A percentile compares a stretch with the other conserved stretches of the same genome.
Conservation (phyloP, 148 eudicot species). For the Rhododendron williamsianum region DNA sequence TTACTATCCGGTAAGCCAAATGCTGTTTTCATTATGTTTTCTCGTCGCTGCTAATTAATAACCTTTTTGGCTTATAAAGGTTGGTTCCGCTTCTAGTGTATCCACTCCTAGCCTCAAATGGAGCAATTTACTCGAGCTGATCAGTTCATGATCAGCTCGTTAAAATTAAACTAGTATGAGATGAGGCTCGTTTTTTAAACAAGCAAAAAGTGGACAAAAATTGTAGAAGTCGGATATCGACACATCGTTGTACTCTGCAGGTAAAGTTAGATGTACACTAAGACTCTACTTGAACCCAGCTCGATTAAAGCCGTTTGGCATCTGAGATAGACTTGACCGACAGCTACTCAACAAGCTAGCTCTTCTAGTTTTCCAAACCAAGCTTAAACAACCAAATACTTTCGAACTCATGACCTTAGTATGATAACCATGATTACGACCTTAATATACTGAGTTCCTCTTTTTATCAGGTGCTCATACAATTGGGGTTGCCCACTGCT, state of each 20-base stretch:
- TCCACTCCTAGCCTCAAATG: neutral
- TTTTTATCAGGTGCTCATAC: constrained; percentile 38
- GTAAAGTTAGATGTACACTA: neutral
- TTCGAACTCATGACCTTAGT: neutral
- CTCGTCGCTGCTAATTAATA: neutral
- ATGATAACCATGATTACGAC: neutral
- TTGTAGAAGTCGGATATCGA: neutral
- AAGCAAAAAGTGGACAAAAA: neutral
- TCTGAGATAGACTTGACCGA: neutral
- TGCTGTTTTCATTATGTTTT: neutral
- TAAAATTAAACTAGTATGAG: neutral
- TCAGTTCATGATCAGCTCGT: neutral
- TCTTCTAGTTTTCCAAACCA: neutral
- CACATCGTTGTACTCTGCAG: neutral
- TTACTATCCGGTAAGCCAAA: constrained; percentile 32
- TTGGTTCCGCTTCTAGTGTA: neutral
- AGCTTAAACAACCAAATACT: neutral
- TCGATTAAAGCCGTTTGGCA: neutral
- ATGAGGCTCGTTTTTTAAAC: neutral
- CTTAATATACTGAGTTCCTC: neutral
- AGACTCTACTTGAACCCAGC: neutral
- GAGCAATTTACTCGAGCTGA: neutral
- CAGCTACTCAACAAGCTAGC: neutral
- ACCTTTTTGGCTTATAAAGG: neutral
- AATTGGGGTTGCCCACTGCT: constrained; percentile 38